Conservation (phyloP, 768 basidiomycete species). For the Kwoniella pini region DNA sequence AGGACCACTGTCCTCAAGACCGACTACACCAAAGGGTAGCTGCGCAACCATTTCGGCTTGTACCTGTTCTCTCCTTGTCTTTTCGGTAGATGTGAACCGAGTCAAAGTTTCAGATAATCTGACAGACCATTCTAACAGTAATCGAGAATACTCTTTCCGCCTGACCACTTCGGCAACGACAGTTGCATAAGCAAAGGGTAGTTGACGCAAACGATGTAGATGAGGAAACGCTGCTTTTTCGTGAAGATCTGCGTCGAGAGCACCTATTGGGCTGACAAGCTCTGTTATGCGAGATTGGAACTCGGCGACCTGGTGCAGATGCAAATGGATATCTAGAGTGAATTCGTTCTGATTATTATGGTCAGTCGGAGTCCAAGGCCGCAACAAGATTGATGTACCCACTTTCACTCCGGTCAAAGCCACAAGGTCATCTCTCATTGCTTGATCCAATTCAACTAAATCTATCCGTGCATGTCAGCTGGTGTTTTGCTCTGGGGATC, state of each 20-base stretch:
- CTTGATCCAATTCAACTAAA: conserved; percentile 38
- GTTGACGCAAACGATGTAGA: conserved; percentile 80
- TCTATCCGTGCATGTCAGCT: conserved; percentile 23
- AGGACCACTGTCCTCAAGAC: conserved; percentile 74
- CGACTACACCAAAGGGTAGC: conserved; percentile 81
- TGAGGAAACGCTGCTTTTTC: conserved; percentile 77
- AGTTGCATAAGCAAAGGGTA: conserved; percentile 89
- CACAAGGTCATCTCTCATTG: conserved; percentile 46
- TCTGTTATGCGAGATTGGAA: conserved; percentile 80
- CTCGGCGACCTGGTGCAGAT: conserved; percentile 72
- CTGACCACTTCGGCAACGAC: conserved; percentile 88
- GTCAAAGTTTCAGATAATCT: conserved; percentile 83
- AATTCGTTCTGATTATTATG: conserved; percentile 58
- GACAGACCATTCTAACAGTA: conserved; percentile 78
- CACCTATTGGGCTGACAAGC: conserved; percentile 66
- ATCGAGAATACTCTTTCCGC: conserved; percentile 84
- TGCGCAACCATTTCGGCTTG: conserved; percentile 79
- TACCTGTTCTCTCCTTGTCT: conserved; percentile 80
- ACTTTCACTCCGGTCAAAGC: conserved; percentile 49
- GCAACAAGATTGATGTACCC: too few relatives aligned
- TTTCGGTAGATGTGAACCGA: conserved; percentile 75
- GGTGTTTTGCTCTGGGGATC: neutral
- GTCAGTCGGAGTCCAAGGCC: too few relatives aligned
- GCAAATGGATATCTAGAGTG: conserved; percentile 58
- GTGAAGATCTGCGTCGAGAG: conserved; percentile 69